Evolutionary conservation across 2,329 filamentous ascomycete genomes (phyloP), one percentile per base, ranked within the genome.

Genomic region (Septoria linicola): DNA sequence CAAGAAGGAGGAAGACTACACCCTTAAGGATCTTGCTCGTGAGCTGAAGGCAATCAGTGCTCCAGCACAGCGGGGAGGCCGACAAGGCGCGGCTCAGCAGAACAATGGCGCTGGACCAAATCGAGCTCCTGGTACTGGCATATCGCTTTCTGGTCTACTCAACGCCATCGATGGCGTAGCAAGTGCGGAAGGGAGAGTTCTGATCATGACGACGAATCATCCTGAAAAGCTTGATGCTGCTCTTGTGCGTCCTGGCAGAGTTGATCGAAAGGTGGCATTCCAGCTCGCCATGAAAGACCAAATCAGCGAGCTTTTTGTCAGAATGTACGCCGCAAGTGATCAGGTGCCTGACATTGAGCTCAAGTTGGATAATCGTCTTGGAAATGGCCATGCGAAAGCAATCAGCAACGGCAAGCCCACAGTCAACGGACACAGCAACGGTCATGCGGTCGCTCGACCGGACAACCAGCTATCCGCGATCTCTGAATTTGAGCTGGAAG

Each of bases 141-240:
- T 93, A 37, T 88, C 86, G 1, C 77, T 93, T 2, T 88, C 87
- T 0, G 88, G 88, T 0, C 77, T 95, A 1, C 78, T 95, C 44
- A 95, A 95, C 68, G 85, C 86, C 51, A 89, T 95, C 34, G 88
- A 95, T 63, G 87, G 89, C 48, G 87, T 90, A 1, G 86, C 85
- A 1, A 87, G 83, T 2, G 86, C 88, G 61, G 88, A 92, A 70
- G 88, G 87, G 20, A 80, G 87, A 39, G 80, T 92, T 10, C 78
- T 92, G 14, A 84, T 92, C 71, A 89, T 91, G 85, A 91, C 88
- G 0, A 89, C 86, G 25, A 93, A 92, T 69, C 80, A 82, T 53
- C 84, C 85, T 2, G 83, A 91, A 60, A 76, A 80, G 11, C 79
- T 92, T 0, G 87, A 91, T 63, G 78, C 64, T 7, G 63, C 66